Evolutionary conservation across 2,329 filamentous ascomycete species (phyloP).

Genomic region (Blastomyces gilchristii): DNA sequence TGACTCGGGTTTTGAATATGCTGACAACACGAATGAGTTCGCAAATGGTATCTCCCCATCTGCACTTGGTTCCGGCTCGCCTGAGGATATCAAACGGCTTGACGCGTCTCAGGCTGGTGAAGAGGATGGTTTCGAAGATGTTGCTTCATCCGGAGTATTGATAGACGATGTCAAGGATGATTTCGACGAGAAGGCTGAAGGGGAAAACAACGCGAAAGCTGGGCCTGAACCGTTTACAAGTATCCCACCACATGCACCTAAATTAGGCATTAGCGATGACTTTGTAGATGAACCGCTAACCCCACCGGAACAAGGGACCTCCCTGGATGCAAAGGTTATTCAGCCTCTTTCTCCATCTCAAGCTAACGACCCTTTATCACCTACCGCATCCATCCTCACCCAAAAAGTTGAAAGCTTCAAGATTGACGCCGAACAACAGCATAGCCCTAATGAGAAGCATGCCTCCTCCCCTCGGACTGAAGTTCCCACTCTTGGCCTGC

Average conservation of each 20-base stretch:
- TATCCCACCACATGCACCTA: constrained; percentile 21
- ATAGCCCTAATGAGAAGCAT: constrained; percentile 33
- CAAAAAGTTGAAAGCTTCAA: constrained; percentile 48
- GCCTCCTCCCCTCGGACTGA: constrained; percentile 15
- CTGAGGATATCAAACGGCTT: constrained; percentile 58
- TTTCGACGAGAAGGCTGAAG: constrained; percentile 46
- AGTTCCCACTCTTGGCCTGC: not conserved
- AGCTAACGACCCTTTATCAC: constrained; percentile 32
- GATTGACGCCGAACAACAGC: constrained; percentile 47
- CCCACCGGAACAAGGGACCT: constrained; percentile 41
- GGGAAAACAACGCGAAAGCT: constrained; percentile 19
- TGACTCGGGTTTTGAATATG: constrained; percentile 47
- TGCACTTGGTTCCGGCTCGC: constrained; percentile 38
- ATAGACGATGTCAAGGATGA: constrained; percentile 63
- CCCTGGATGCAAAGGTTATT: constrained; percentile 5
- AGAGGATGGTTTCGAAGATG: constrained; percentile 90
- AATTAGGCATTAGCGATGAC: constrained; percentile 55
- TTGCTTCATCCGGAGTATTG: constrained; percentile 58
- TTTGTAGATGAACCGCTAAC: constrained; percentile 70
- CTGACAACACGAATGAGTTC: constrained; percentile 38
- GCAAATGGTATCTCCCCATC: constrained; percentile 30
- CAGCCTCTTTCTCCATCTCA: constrained; percentile 15
- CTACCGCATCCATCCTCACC: constrained; percentile 45
- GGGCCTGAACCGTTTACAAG: constrained; percentile 17
- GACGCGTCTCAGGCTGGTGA: constrained; percentile 75